These are phyloP conservation scores for Tolypocladium ovalisporum DNA, from an alignment of 2,329 filamentous ascomycete species.

Conservation along the genomic window DNA sequence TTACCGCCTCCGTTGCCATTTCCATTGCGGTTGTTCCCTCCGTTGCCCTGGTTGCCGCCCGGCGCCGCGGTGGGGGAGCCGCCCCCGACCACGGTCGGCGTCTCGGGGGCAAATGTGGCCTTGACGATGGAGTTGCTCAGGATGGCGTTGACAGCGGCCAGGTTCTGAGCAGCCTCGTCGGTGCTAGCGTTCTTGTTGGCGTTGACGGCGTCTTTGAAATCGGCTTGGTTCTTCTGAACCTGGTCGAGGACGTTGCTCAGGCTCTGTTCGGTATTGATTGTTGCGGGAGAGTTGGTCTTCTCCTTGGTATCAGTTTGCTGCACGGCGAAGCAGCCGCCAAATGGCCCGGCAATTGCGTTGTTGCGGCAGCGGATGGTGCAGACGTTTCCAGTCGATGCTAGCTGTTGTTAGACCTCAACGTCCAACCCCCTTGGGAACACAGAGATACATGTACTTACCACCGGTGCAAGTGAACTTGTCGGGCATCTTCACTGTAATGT, in stretches of 20 bases:
- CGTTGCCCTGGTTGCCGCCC: conserved; percentile 5
- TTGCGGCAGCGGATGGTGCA: conserved; percentile 51
- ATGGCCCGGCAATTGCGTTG: conserved; percentile 44
- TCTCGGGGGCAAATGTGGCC: conserved; percentile 20
- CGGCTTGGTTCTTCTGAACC: conserved; percentile 37
- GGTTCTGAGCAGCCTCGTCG: conserved; percentile 14
- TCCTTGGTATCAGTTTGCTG: conserved; percentile 37
- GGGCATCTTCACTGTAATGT: conserved; percentile 44
- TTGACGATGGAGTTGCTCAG: conserved; percentile 17
- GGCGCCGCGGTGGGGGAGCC: not conserved
- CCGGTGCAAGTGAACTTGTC: conserved; percentile 36
- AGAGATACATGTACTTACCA: conserved; percentile 29
- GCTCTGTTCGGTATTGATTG: conserved; percentile 34
- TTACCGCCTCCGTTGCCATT: not conserved
- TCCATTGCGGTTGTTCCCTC: conserved; percentile 1
- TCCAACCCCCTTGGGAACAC: not conserved
- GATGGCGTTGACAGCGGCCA: conserved; percentile 27
- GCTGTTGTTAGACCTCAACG: not conserved
- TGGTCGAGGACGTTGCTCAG: conserved; percentile 35
- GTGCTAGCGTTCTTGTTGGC: conserved; percentile 32
- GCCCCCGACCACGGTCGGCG: conserved; percentile 12
- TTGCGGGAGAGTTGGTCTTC: conserved; percentile 30
- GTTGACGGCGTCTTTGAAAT: conserved; percentile 29
- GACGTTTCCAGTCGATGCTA: conserved; percentile 44
- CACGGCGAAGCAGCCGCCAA: conserved; percentile 47